Evolutionary conservation across 345 rosid species (phyloP), one percentile per base, ranked within the genome.

Genomic region (Eucalyptus grandis): DNA sequence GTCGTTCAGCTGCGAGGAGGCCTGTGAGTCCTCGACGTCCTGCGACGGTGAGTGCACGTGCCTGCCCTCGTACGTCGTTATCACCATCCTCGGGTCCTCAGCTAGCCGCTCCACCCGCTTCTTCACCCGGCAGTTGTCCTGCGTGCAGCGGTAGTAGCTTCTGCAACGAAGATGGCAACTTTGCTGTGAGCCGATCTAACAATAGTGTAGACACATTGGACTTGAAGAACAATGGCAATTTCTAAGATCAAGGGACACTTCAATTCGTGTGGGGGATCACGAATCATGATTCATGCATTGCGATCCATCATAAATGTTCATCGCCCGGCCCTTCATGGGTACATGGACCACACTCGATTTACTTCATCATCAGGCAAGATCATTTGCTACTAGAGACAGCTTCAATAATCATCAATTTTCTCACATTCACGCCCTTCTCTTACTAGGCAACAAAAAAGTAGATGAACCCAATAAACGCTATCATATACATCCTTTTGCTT

Each of bases 81-180:
- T 98, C 58, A 98, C 99, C 99, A 98, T 98, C 91, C 99, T 94
- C 77, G 99, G 99, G 90, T 98, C 99, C 90, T 98, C 99, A 1
- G 99, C 99, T 92, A 98, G 92, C 94, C 99, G 94, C 92, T 98
- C 99, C 87, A 98, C 99, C 49, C 99, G 92, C 92, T 98, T 98
- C 96, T 98, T 98, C 77, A 98, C 99, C 11, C 96, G 92, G 91
- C 99, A 98, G 58, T 93, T 98, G 82, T 97, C 99, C 90, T 98
- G 96, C 31, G 99, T 98, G 86, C 99, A 98, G 24, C 99, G 95
- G 86, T 98, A 98, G 88, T 98, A 98, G 94, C 99, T 98, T 96
- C 99, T 98, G 94, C 92, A 90, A 40, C 26, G 6, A 22, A 22
- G 58, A 54, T 77, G 30, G 30, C 47, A 11, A 77, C 15, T 21